These are phyloP conservation scores for Trichosporon asahii DNA, from an alignment of 1,284 basidiomycete species.

Conservation along the genomic window DNA sequence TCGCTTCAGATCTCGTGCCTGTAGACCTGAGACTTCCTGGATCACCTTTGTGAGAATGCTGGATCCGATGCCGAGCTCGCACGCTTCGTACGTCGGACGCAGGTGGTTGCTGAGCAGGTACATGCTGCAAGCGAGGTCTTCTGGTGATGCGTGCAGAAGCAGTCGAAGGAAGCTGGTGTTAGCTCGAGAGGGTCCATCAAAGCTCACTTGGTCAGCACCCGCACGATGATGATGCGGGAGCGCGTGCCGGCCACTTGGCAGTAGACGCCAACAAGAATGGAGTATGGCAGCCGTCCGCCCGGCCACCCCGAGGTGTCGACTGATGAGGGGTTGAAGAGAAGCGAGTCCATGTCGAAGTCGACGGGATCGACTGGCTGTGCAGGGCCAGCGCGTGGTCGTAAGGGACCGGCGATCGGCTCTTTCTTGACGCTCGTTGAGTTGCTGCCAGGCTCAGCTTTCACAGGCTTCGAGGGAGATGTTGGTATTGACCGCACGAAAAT, in stretches of 20 bases:
- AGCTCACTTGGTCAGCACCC: slow-evolving; percentile 69
- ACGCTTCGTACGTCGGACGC: slow-evolving; percentile 67
- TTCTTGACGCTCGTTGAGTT: slow-evolving; percentile 2
- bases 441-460: neutral
- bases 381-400: slow-evolving; percentile 20
- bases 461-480: neutral
- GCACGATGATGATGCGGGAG: slow-evolving; percentile 75
- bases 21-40: slow-evolving; percentile 75
- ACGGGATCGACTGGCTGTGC: slow-evolving; percentile 40
- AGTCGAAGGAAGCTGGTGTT: slow-evolving; percentile 59
- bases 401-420: slow-evolving; percentile 21
- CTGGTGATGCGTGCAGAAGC: slow-evolving; percentile 65
- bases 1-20: slow-evolving; percentile 63
- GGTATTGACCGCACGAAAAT: slow-evolving; percentile 24
- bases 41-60: slow-evolving; percentile 76
- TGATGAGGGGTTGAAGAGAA: slow-evolving; percentile 52
- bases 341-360: slow-evolving; percentile 51
- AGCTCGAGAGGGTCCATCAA: neutral
- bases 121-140: slow-evolving; percentile 72
- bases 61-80: slow-evolving; percentile 72
- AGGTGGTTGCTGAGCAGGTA: slow-evolving; percentile 86
- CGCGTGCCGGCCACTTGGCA: slow-evolving; percentile 69
- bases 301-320: slow-evolving; percentile 52
- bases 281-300: slow-evolving; percentile 62
- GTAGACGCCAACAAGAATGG: slow-evolving; percentile 74